Evolutionary conservation across 106 monocot species (phyloP).

Genomic region (Narthecium ossifragum): DNA sequence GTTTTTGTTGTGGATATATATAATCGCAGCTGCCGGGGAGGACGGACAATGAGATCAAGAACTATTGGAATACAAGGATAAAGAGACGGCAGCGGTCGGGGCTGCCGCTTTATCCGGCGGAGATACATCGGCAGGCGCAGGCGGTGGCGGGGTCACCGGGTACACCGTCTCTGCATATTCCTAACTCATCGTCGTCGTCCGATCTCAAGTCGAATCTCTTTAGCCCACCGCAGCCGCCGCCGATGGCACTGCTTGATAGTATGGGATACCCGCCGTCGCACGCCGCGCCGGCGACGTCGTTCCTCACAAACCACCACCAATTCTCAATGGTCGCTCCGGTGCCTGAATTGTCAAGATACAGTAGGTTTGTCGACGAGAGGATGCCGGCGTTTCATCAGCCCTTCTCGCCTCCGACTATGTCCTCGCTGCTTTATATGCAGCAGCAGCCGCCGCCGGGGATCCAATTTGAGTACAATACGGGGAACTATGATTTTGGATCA

Average conservation of each 20-base stretch:
- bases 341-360: too few relatives aligned
- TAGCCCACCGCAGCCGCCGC: background rate
- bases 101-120: conserved; percentile 43
- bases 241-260: too few relatives aligned
- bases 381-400: too few relatives aligned
- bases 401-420: background rate
- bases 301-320: too few relatives aligned
- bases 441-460: background rate
- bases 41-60: conserved; percentile 82
- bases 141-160: background rate
- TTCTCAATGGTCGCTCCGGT: too few relatives aligned
- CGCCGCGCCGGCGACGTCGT: too few relatives aligned
- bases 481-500: conserved; percentile 4
- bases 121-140: conserved; percentile 11
- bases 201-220: background rate
- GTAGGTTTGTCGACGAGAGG: too few relatives aligned
- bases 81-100: conserved; percentile 50
- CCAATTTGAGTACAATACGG: conserved; percentile 2
- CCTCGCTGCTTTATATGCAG: background rate
- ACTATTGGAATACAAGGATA: conserved; percentile 68
- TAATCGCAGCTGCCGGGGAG: conserved; percentile 48
- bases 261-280: too few relatives aligned
- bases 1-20: too few relatives aligned
- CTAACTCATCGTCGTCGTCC: background rate
- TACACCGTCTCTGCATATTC: background rate